Conservation (phyloP, 2,329 filamentous ascomycete genomes). For the Colletotrichum sp. region DNA sequence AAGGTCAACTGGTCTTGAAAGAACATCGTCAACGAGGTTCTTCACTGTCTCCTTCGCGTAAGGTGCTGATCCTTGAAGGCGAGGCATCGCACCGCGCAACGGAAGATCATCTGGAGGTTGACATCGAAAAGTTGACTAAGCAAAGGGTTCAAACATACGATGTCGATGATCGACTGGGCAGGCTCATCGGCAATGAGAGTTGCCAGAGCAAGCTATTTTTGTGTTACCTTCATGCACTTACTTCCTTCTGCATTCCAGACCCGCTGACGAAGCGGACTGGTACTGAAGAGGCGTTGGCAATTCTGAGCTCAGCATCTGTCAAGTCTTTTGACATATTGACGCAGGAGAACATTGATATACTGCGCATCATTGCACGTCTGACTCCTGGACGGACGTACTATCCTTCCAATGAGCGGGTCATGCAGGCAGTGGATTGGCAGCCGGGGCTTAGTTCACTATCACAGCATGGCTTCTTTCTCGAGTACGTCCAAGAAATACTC, state of each 20-base stretch:
- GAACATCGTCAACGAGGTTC: too few relatives aligned
- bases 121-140: too few relatives aligned
- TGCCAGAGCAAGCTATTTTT: constrained; percentile 57
- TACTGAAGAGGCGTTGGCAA: constrained; percentile 56
- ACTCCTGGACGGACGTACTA: constrained; percentile 51
- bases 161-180: constrained; percentile 53
- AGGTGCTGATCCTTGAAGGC: too few relatives aligned
- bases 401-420: constrained; percentile 39
- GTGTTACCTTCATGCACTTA: constrained; percentile 58
- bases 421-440: constrained; percentile 54
- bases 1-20: too few relatives aligned
- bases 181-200: constrained; percentile 53
- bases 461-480: constrained; percentile 49
- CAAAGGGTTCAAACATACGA: constrained; percentile 44
- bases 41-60: too few relatives aligned
- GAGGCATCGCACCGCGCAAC: too few relatives aligned
- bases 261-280: constrained; percentile 53
- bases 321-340: constrained; percentile 49
- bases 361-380: constrained; percentile 42
- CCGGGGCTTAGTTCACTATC: constrained; percentile 39
- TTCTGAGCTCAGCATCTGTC: constrained; percentile 52
- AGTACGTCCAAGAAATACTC: constrained; percentile 38
- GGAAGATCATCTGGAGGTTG: too few relatives aligned
- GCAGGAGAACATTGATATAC: constrained; percentile 34
- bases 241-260: constrained; percentile 56